A percentile compares a stretch with the other conserved stretches of the same genome.
These are phyloP conservation scores for Parafenestella ontariensis DNA, from an alignment of 2,329 filamentous ascomycete species.

Conservation along the genomic window DNA sequence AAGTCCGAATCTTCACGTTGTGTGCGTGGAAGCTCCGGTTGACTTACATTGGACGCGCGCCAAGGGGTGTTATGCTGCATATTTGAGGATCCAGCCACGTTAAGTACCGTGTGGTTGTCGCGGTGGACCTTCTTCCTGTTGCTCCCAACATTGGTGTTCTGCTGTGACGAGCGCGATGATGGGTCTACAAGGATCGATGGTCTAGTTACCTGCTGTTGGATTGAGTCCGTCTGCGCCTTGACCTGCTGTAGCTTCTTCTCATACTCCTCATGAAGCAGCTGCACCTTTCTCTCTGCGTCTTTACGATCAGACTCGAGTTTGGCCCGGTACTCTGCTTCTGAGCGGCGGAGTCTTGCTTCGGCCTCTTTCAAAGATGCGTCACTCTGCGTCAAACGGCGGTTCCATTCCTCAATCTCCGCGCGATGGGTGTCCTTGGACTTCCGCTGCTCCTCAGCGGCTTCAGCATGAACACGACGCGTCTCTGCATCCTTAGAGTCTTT, in stretches of 20 bases:
- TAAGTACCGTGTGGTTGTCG: constrained; percentile 18
- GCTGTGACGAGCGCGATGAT: not conserved
- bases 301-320: constrained; percentile 24
- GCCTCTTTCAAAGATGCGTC: constrained; percentile 20
- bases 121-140: constrained; percentile 30
- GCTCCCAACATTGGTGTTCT: constrained; percentile 3
- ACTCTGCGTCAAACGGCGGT: constrained; percentile 10
- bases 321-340: constrained; percentile 15
- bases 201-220: not conserved
- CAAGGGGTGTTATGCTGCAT: not conserved
- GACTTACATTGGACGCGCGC: not conserved
- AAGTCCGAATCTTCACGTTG: not conserved
- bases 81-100: not conserved
- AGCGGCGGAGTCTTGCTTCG: constrained; percentile 15
- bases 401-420: constrained; percentile 12
- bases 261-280: constrained; percentile 1
- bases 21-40: not conserved
- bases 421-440: constrained; percentile 4
- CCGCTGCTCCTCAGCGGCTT: constrained; percentile 2
- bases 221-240: not conserved
- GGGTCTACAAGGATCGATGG: not conserved
- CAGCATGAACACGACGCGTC: constrained; percentile 4
- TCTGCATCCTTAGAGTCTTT: constrained; percentile 10
- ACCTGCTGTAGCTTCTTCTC: not conserved
- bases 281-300: constrained; percentile 1